Evolutionary conservation across 192 early-diverging fungal species (phyloP).

Genomic region (Kickxella alabastrina): DNA sequence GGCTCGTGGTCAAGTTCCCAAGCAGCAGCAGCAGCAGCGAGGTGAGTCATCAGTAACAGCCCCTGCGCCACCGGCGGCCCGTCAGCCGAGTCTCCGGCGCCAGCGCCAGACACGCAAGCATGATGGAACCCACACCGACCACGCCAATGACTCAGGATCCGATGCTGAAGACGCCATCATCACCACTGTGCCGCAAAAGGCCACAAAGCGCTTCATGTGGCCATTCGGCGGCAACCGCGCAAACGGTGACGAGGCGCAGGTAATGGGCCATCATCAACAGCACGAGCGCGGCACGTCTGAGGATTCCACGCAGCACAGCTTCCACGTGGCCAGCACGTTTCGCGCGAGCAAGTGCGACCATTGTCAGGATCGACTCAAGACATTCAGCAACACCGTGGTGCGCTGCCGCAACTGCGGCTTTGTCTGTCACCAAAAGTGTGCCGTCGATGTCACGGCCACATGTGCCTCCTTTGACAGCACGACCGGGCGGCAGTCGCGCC

Average conservation of each 20-base stretch:
- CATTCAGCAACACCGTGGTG: constrained; percentile 39
- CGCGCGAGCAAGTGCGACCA: constrained; percentile 46
- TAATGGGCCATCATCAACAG: background rate
- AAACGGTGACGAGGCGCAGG: constrained; percentile 1
- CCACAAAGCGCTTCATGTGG: constrained; percentile 51
- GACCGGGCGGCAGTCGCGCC: background rate
- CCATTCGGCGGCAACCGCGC: constrained; percentile 34
- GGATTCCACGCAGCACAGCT: constrained; percentile 27
- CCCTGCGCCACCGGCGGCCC: constrained; percentile 4
- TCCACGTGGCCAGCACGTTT: constrained; percentile 42
- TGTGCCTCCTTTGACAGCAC: constrained; percentile 12
- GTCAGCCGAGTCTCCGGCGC: constrained; percentile 29
- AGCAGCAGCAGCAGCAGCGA: background rate
- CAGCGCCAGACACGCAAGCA: constrained; percentile 24
- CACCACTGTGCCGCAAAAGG: constrained; percentile 44
- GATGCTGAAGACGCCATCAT: constrained; percentile 50
- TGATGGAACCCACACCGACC: constrained; percentile 2
- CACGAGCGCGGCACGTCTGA: background rate
- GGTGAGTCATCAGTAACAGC: background rate
- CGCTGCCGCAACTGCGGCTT: constrained; percentile 45
- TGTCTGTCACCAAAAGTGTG: constrained; percentile 51
- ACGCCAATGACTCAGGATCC: constrained; percentile 39
- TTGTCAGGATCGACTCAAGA: constrained; percentile 44
- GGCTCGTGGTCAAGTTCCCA: constrained; percentile 5
- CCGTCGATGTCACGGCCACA: constrained; percentile 28